Conservation (phyloP, 2,329 filamentous ascomycete species). For the Xylariaceae sp. region DNA sequence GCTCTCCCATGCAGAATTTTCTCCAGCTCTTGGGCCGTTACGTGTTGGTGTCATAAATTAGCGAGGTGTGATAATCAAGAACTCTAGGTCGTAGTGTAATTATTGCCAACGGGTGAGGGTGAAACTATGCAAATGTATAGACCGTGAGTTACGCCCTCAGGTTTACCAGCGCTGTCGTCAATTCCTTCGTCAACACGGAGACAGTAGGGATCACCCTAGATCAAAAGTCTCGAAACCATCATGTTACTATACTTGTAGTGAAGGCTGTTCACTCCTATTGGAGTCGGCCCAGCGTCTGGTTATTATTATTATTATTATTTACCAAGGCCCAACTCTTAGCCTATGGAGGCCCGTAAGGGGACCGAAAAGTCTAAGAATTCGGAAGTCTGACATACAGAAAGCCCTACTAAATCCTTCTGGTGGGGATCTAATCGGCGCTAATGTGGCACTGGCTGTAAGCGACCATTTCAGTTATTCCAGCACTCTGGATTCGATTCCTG, state of each 20-base stretch:
- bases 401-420: too few species aligned
- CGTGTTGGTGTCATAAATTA: neutral
- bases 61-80: neutral
- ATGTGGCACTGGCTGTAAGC: slow-evolving; percentile 13
- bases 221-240: neutral
- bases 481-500: slow-evolving; percentile 12
- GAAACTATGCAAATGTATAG: neutral
- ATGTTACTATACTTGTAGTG: too few species aligned
- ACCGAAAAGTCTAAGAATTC: too few species aligned
- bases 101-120: neutral
- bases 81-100: neutral
- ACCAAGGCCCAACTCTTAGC: too few species aligned
- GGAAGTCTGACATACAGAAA: too few species aligned
- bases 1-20: too few species aligned
- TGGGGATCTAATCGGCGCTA: slow-evolving; percentile 12
- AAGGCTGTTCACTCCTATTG: too few species aligned
- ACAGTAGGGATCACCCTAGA: slow-evolving; percentile 17
- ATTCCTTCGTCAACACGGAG: too few species aligned
- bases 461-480: slow-evolving; percentile 18
- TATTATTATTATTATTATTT: too few species aligned
- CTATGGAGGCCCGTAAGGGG: too few species aligned
- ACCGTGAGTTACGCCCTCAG: neutral
- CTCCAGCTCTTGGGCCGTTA: too few species aligned
- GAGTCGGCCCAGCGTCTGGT: too few species aligned
- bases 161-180: neutral